These are phyloP conservation scores for Ophiocordyceps camponoti-floridani DNA, from an alignment of 2,329 filamentous ascomycete species.

Conservation along the genomic window DNA sequence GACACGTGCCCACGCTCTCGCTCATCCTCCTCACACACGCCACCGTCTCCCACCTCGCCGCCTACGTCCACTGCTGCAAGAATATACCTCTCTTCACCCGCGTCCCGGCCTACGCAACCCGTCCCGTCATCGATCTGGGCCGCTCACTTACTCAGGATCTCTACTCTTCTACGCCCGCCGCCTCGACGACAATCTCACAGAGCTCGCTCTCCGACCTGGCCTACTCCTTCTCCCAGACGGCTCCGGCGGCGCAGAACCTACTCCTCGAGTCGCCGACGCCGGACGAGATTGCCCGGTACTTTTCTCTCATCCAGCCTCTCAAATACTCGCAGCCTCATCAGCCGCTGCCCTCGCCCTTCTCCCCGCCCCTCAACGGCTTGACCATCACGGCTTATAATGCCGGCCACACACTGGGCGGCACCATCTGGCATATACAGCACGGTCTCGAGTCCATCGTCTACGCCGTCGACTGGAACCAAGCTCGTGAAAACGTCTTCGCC, in stretches of 20 bases:
- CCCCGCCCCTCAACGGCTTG: slow-evolving; percentile 73
- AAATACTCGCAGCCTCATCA: slow-evolving; percentile 97
- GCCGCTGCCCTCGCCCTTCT: slow-evolving; percentile 70
- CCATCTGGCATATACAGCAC: slow-evolving; percentile 98
- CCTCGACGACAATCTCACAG: slow-evolving; percentile 63
- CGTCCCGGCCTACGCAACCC: slow-evolving; percentile 87
- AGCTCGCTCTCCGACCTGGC: slow-evolving; percentile 49
- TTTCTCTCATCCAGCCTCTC: slow-evolving; percentile 73
- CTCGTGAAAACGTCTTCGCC: slow-evolving; percentile 84
- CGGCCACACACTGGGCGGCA: slow-evolving; percentile 87
- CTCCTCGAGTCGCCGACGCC: slow-evolving; percentile 53
- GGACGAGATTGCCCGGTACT: slow-evolving; percentile 86
- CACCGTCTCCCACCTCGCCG: slow-evolving; percentile 77
- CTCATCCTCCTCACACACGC: slow-evolving; percentile 90
- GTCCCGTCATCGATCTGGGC: slow-evolving; percentile 82
- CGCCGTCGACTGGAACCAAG: slow-evolving; percentile 95
- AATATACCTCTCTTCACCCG: slow-evolving; percentile 81
- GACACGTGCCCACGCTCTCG: slow-evolving; percentile 80
- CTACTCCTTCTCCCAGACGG: slow-evolving; percentile 33
- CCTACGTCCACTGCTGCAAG: slow-evolving; percentile 93
- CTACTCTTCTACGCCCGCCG: slow-evolving; percentile 77
- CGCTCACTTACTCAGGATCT: slow-evolving; percentile 82
- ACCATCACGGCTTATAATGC: slow-evolving; percentile 95
- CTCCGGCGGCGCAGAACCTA: slow-evolving; percentile 33
- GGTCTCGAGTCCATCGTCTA: slow-evolving; percentile 94